Percentiles rank a stretch among this genome's conserved stretches.
phyloP scores from a whole-genome alignment of 2,329 filamentous ascomycete species.

The Botrytis fragariae region DNA sequence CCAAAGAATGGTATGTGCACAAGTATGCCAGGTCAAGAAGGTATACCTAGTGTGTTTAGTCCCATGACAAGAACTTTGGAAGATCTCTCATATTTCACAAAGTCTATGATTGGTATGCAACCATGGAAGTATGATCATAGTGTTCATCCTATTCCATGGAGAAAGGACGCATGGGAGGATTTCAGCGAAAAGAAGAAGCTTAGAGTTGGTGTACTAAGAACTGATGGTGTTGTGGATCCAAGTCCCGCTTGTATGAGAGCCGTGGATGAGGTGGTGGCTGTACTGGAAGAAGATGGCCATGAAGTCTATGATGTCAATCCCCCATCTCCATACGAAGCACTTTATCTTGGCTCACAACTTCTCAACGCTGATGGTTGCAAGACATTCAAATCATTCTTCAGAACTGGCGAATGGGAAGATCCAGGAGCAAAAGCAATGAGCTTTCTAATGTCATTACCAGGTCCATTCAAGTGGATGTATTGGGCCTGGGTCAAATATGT shows the following conservation, averaged over 20 bases:
- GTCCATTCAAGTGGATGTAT: conserved; percentile 77
- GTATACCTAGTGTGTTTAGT: conserved; percentile 82
- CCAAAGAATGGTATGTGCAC: conserved; percentile 80
- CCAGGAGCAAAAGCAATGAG: conserved; percentile 72
- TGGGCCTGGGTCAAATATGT: conserved; percentile 89
- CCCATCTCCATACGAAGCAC: conserved; percentile 70
- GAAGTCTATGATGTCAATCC: conserved; percentile 66
- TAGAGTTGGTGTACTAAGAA: conserved; percentile 72
- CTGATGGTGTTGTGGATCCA: conserved; percentile 80
- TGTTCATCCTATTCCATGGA: conserved; percentile 83
- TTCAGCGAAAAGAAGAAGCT: conserved; percentile 61
- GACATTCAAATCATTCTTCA: conserved; percentile 75
- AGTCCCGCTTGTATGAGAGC: conserved; percentile 80
- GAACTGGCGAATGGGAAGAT: conserved; percentile 76
- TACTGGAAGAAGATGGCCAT: conserved; percentile 70
- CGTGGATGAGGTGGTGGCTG: conserved; percentile 65
- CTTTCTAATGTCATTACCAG: conserved; percentile 69
- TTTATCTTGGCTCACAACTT: conserved; percentile 74
- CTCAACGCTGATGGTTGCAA: conserved; percentile 81
- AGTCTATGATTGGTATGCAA: conserved; percentile 72
- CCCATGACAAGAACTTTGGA: conserved; percentile 86
- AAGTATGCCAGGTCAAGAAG: conserved; percentile 90
- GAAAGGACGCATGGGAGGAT: conserved; percentile 57
- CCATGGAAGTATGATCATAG: conserved; percentile 88
- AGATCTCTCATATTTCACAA: conserved; percentile 82